Base-by-base conservation (phyloP, 495 filamentous ascomycete species). In the Tuber umbilicatum region DNA sequence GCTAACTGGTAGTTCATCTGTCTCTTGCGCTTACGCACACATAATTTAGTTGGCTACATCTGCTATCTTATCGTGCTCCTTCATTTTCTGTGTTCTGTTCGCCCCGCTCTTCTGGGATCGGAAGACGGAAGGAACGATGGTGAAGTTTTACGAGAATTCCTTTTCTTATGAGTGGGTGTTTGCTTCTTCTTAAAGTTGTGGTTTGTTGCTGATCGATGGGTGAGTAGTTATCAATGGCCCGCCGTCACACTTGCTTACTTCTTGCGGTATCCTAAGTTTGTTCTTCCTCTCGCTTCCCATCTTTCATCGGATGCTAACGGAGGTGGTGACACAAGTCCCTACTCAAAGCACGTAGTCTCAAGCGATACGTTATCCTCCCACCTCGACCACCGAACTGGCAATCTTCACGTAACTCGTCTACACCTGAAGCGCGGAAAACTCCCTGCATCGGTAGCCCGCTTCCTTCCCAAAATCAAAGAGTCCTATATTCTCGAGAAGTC, bases 171-270 rank as follows among this genome's bases (percentile, higher is more conserved):
- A 92, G 84, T 97, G 97, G 84, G 90, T 92, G 37, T 45, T 70
- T 47, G 42, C 55, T 70, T 42, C 69, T 69, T 50, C 69, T 69
- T 43, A 16, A 41, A 64, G 68, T 42, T 73, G 70, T 68, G 70
- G 45, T 70, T 69, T 72, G 17, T 55, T 72, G 39, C 45, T 69
- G 23, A 43, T 73, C 55, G 14, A 23, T 70, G 68, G 38, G 37
- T 37, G 31, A 69, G 45, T 42, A 82, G 81, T 27, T 82, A 82
- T 68, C 77, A 82, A 75, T 82, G 81, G 81, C 81, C 81, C 6
- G 89, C 91, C 76, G 95, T 99, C 60, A 94, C 94, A 14, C 91
- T 99, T 76, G 95, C 95, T 85, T 99, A 97, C 88, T 98, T 97
- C 87, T 92, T 99, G 71, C 94, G 95, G 55, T 99, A 99, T 84